Evolutionary conservation across 768 basidiomycete genomes (phyloP), one percentile per base, ranked within the genome.

Genomic region (Naganishia friedmannii): DNA sequence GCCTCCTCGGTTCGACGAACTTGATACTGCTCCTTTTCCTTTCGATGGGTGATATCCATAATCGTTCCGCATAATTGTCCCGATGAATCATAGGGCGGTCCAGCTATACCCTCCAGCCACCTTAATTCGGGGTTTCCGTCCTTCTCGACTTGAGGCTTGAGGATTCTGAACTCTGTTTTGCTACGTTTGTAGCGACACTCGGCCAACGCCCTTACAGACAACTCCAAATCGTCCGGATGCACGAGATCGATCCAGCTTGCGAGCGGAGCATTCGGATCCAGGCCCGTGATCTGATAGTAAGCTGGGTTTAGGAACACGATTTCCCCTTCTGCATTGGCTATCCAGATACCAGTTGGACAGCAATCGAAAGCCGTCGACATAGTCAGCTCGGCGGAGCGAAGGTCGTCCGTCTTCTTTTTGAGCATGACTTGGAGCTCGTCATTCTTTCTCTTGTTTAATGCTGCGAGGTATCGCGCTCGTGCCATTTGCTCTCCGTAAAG

Each of bases 381-480:
- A 19, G 46, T 53, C 26, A 67, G 54, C 29, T 71, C 70, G 9
- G 65, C 46, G 1, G 46, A 48, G 2, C 57, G 45, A 15, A 74
- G 54, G 57, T 74, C 73, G 19, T 66, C 53, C 8, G 73, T 72
- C 31, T 65, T 68, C 26, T 71, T 68, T 26, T 56, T 57, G 13
- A 74, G 71, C 32, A 71, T 23, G 0, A 65, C 46, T 53, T 74
- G 60, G 4, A 72, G 68, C 53, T 74, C 70, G n/a, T 66, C 63
- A 34, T 65, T 70, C 65, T 74, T 71, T 32, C 72, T 63, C 21
- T 71, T 58, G 54, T 72, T 71, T 17, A 74, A 34, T 29, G 67
- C 68, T 15, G 71, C 73, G n/a, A 74, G 37, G 48, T 74, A 74
- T 31, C 57, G 68, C 2, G 73, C 73, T 46, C 71, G 28, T 29